These are phyloP conservation scores for Yamadazyma membranifaciens DNA, from an alignment of 1,139 yeast genomes.

Conservation along the genomic window DNA sequence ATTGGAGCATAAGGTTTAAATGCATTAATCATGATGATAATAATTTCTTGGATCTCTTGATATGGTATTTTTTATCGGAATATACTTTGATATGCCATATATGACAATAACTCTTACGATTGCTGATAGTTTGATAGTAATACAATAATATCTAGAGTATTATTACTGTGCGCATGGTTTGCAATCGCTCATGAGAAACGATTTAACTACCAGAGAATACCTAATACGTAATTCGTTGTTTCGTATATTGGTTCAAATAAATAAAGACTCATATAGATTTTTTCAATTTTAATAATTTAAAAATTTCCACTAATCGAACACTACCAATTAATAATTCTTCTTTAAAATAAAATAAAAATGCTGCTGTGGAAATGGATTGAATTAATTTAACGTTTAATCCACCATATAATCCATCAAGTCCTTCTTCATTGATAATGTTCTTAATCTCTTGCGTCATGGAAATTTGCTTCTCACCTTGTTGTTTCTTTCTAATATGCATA, in stretches of 20 bases:
- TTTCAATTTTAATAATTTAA: conserved; percentile 26
- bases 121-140: too few species aligned
- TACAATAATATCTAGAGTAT: too few species aligned
- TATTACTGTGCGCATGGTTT: too few species aligned
- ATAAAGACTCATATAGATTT: neutral
- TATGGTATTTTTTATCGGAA: too few species aligned
- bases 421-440: conserved; percentile 65
- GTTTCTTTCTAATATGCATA: conserved; percentile 66
- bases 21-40: conserved; percentile 12
- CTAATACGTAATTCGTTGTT: too few species aligned
- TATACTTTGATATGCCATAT: neutral
- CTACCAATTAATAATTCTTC: conserved; percentile 71
- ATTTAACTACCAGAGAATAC: too few species aligned
- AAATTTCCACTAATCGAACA: conserved; percentile 41
- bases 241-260: too few species aligned
- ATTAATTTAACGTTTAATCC: conserved; percentile 78
- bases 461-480: conserved; percentile 18
- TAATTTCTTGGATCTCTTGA: too few species aligned
- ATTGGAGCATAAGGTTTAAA: conserved; percentile 10
- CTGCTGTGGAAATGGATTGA: conserved; percentile 86
- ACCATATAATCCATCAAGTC: conserved; percentile 72
- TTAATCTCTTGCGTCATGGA: conserved; percentile 41
- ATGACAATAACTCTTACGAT: too few species aligned
- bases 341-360: conserved; percentile 86
- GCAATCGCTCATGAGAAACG: too few species aligned